Conservation (phyloP, 2,329 filamentous ascomycete species). For the Cladosporium sp. region DNA sequence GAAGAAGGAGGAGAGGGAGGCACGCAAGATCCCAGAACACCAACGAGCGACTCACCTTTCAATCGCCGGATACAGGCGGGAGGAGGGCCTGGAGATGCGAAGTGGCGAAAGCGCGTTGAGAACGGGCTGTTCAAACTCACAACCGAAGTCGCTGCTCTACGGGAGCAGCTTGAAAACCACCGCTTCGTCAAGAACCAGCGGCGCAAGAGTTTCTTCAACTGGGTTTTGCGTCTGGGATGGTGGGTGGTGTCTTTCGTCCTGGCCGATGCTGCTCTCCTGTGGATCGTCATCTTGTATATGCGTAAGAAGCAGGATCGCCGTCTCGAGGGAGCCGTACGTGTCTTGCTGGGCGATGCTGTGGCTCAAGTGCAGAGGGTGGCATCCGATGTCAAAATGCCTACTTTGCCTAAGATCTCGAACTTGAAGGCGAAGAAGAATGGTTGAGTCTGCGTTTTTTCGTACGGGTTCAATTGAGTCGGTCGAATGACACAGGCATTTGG, state of each 20-base stretch:
- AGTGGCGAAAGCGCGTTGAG: conserved; percentile 80
- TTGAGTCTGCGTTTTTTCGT: too few species aligned
- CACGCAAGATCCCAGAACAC: not conserved
- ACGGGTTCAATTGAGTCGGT: too few species aligned
- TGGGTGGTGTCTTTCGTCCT: conserved; percentile 66
- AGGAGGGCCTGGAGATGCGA: conserved; percentile 36
- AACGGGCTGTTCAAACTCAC: conserved; percentile 82
- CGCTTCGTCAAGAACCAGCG: conserved; percentile 65
- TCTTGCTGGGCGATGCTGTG: conserved; percentile 50
- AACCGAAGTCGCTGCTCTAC: conserved; percentile 82
- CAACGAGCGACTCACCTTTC: not conserved
- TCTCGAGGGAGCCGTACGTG: conserved; percentile 68
- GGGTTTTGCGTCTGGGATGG: conserved; percentile 69
- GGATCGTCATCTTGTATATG: conserved; percentile 66
- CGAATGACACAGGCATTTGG: too few species aligned
- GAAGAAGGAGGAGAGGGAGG: not conserved
- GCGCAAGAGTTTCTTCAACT: conserved; percentile 60
- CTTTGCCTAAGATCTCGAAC: conserved; percentile 20
- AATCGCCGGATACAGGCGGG: not conserved
- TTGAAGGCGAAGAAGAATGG: conserved; percentile 17
- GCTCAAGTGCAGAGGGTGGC: conserved; percentile 31
- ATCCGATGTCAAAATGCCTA: conserved; percentile 31
- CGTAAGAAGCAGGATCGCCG: conserved; percentile 64
- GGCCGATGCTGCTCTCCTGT: conserved; percentile 63
- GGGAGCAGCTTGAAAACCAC: conserved; percentile 81